Base-by-base conservation (phyloP, 805 yeast genomes). In the Schizosaccharomyces octosporus region DNA sequence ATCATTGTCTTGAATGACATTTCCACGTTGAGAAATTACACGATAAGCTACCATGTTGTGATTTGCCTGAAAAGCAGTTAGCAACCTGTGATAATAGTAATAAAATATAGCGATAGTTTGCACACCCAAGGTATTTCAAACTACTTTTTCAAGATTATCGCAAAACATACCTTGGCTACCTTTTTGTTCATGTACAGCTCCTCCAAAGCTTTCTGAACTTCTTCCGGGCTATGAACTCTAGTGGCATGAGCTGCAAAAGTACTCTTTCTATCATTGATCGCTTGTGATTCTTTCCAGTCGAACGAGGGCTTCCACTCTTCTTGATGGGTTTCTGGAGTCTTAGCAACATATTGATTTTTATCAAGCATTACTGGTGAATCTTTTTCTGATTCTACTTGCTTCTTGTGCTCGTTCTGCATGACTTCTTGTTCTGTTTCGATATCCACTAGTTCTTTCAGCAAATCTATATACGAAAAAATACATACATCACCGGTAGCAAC, bases 201-300 rank as follows among this genome's bases (percentile, higher is more conserved):
- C 0, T 75, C 76, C 4, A 90, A 68, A 43, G 73, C 75, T 5
- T 71, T 72, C 62, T 74, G 69, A 1, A 88, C 94, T 63, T 89
- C 87, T 2, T 79, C 81, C n/a, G 81, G 83, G 0, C 84, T 76
- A 19, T 75, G 68, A 0, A 83, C 90, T 59, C 70, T 72, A 45
- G 81, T 73, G 0, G 89, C 87, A 68, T 81, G 84, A 0, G 85
- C 97, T 61, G 87, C 77, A 66, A 90, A 90, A 0, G 87, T 82
- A 0, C 96, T 87, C 15, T 86, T 87, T 62, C 97, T 73, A 69
- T 90, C 98, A 0, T 77, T 72, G 1, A 89, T 77, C 0, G 94
- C 85, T 1, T 85, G 94, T 0, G 95, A 83, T 11, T 77, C 75
- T 0, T 72, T 67, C 97, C 97, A 93, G 7, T 48, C 57, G n/a